Evolutionary conservation across 176 grass and related monocot genomes (phyloP).

Genomic region (Metroxylon sagu): DNA sequence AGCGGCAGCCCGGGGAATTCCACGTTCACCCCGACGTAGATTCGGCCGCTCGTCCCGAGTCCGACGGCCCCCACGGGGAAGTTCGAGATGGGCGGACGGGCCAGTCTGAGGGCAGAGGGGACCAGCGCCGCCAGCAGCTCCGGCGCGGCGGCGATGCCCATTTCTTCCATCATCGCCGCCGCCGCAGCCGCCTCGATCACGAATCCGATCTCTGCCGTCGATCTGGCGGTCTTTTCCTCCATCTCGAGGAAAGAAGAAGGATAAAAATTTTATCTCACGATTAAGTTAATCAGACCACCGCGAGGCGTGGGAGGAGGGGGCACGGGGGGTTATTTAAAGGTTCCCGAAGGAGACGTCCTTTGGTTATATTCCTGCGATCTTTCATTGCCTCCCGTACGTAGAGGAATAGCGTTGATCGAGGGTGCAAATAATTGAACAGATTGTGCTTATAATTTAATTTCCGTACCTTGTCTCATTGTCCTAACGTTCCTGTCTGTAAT

Average conservation of each 20-base stretch:
- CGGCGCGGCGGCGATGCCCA: conserved; percentile 40
- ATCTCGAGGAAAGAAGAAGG: neutral
- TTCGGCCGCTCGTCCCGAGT: conserved; percentile 59
- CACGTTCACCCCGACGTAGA: conserved; percentile 84
- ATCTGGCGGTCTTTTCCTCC: conserved; percentile 28
- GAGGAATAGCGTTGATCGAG: no score
- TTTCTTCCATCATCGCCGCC: conserved; percentile 34
- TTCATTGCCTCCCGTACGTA: no score
- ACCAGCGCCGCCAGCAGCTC: conserved; percentile 74
- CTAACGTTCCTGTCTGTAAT: no score
- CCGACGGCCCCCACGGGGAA: conserved; percentile 84
- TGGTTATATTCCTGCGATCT: no score
- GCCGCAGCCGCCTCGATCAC: conserved; percentile 63
- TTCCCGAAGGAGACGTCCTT: neutral
- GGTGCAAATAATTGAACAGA: no score
- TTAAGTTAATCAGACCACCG: conserved; percentile 20
- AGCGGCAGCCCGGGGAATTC: conserved; percentile 66
- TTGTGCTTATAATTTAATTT: no score
- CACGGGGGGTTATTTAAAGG: conserved; percentile 41
- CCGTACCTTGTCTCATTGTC: no score
- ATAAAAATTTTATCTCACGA: no score
- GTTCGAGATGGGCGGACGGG: conserved; percentile 50
- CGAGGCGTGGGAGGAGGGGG: conserved; percentile 38
- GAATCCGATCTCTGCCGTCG: conserved; percentile 39
- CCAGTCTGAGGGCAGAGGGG: conserved; percentile 48